These are phyloP conservation scores for Hypoxylon sp. DNA, from an alignment of 2,329 filamentous ascomycete species.

Conservation along the genomic window DNA sequence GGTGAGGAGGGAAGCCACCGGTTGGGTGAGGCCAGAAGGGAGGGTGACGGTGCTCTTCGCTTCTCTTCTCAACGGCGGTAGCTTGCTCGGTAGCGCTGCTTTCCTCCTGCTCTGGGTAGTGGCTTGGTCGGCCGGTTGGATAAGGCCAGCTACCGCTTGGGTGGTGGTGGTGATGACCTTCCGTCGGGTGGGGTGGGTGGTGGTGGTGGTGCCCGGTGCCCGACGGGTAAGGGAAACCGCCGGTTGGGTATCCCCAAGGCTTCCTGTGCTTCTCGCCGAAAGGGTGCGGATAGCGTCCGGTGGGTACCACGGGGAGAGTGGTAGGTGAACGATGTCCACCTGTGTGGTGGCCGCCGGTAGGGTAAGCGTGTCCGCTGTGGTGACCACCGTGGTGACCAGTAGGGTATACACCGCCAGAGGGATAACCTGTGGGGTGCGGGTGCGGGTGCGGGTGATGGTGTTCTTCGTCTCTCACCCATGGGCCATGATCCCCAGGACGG, in stretches of 20 bases:
- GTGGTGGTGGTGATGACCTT: constrained; percentile 1
- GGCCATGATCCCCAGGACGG: constrained; percentile 1
- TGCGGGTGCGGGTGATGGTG: constrained; percentile 2
- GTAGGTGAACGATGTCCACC: not conserved
- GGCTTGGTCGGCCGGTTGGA: not conserved
- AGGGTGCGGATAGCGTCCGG: constrained; percentile 11
- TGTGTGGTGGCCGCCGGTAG: constrained; percentile 12
- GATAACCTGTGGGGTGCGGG: constrained; percentile 1
- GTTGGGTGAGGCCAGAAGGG: constrained; percentile 4
- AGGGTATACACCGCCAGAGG: constrained; percentile 3
- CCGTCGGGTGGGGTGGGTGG: constrained; percentile 14
- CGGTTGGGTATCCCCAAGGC: constrained; percentile 14
- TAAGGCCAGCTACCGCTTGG: not conserved
- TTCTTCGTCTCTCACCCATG: constrained; percentile 24
- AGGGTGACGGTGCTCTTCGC: constrained; percentile 3
- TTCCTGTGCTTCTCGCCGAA: constrained; percentile 14
- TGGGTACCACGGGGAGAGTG: not conserved
- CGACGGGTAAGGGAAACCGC: not conserved
- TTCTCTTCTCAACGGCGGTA: not conserved
- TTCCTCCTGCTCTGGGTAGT: not conserved
- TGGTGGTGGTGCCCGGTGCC: constrained; percentile 1
- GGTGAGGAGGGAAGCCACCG: constrained; percentile 6
- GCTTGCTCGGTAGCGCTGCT: not conserved
- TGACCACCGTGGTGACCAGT: constrained; percentile 5
- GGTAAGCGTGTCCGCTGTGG: not conserved